Evolutionary conservation across 495 filamentous ascomycete genomes (phyloP), one percentile per base, ranked within the genome.

Genomic region (Cenococcum geophilum): DNA sequence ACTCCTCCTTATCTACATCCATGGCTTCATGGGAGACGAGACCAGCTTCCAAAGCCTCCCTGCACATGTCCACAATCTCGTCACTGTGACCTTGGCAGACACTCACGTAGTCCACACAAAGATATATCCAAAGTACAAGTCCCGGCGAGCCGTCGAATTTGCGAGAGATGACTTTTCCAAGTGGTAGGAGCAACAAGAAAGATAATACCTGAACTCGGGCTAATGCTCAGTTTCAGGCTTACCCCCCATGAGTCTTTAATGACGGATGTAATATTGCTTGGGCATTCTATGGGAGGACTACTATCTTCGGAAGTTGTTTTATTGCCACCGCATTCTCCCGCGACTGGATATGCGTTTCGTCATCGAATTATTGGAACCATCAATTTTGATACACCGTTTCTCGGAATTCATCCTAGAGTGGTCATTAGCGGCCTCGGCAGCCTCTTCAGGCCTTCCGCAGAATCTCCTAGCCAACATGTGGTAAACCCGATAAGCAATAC

Each of bases 21-120:
- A 96, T 75, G 92, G 92, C 47, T 97, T 96, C 76, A 89, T 91
- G 83, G 92, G 92, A 27, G 86, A 87, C 52, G 90, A 95, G 73
- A 86, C 85, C 16, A 92, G 87, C 63, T 97, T 97, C 67, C 84
- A 86, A 60, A 86, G 84, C 27, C 92, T 96, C 63, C 92, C 92
- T 1, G 86, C 86, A 5, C 91, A 97, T 73, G 80, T 96, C 0
- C 92, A 97, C 74, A 81, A 83, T 69, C 76, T 89, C 22, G 75
- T 96, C 35, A 85, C 84, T n/a, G 74, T 79, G 1, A 78, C 83
- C 0, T 70, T 96, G 52, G 74, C 75, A 43, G 84, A 90, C 21
- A 87, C 83, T 9, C 89, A 96, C 76, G 76, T 84, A 11, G 83
- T 97, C 0, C 90, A 95, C 73, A 87, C 91, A 18, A 93, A 93